Evolutionary conservation across 177 flowering plant genomes (phyloP), one percentile per base, ranked within the genome.

Genomic region (Vitis hybrid): DNA sequence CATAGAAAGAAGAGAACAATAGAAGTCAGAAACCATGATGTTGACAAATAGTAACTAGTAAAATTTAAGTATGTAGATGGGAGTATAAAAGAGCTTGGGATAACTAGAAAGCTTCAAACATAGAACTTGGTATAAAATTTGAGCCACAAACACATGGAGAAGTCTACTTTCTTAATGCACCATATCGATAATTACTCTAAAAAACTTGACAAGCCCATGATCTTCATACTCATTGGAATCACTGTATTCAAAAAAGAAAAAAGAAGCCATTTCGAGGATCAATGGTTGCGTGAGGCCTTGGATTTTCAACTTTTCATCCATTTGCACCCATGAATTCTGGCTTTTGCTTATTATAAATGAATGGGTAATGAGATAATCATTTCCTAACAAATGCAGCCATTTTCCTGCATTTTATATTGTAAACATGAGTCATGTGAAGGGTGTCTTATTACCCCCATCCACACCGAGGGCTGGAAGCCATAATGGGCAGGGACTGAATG

Each of bases 261-360:
- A 58, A 63, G 66, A 18, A 63, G 51, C 20, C 2, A 11, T 58
- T 54, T 62, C 52, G 24, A 46, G 20, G n/a, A 46, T 41, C 46
- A 41, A 61, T 67, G 67, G 70, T 62, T 71, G 51, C 59, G 51
- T 11, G 48, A 59, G 13, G 57, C 46, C 60, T 54, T 51, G 61
- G 59, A 32, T 63, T 72, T 79, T 71, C 66, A 20, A 49, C 73
- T 78, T 76, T 77, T 57, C 69, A 66, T 66, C 58, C 56, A 48
- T 76, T 70, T 20, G 58, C 54, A 68, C 71, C 77, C 82, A 69
- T 74, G 67, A 71, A 71, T 62, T 66, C 66, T 73, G 75, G 77
- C 82, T 83, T 73, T 80, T 71, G 48, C 30, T 71, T 71, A 64
- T 71, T 52, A 30, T 73, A 64, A 66, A 64, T 62, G 64, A 66